Percentiles rank a stretch among this genome's conserved stretches.
These are phyloP conservation scores for Balakata baccata DNA, from an alignment of 345 rosid species.

Conservation along the genomic window DNA sequence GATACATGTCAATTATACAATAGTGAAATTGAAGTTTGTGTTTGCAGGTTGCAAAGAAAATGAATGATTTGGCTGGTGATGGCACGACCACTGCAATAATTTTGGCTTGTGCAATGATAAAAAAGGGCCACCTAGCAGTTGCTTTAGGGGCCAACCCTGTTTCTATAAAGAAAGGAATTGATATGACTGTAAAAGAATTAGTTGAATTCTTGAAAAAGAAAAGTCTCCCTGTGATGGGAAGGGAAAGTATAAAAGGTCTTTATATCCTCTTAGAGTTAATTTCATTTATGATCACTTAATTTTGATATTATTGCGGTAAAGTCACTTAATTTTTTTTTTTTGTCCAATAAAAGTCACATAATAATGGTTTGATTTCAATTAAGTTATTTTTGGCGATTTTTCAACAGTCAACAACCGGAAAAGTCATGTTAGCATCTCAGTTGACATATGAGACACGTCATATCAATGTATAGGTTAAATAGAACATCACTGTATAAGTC, in stretches of 20 bases:
- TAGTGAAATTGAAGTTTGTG: conserved; percentile 19
- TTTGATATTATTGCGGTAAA: too few species aligned
- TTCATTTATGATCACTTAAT: too few species aligned
- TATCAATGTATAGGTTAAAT: too few species aligned
- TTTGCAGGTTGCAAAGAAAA: conserved; percentile 70
- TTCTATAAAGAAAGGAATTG: conserved; percentile 65
- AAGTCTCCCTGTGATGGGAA: conserved; percentile 64
- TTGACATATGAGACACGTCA: too few species aligned
- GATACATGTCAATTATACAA: not conserved
- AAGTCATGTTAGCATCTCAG: too few species aligned
- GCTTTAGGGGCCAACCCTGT: conserved; percentile 81
- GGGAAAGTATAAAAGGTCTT: conserved; percentile 61
- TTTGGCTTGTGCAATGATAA: conserved; percentile 78
- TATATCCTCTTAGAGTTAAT: too few species aligned
- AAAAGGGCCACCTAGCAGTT: conserved; percentile 63
- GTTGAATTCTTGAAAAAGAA: conserved; percentile 43
- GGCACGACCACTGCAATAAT: conserved; percentile 85
- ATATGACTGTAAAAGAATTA: conserved; percentile 54
- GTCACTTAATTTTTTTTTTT: too few species aligned
- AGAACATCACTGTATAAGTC: too few species aligned
- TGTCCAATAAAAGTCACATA: too few species aligned
- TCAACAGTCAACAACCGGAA: too few species aligned
- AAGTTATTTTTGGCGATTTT: too few species aligned
- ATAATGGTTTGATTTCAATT: too few species aligned
- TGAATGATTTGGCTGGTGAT: conserved; percentile 87